Evolutionary conservation across 805 yeast species (phyloP), one percentile per base, ranked within the genome.

Genomic region (Saccharomycopsis malanga): DNA sequence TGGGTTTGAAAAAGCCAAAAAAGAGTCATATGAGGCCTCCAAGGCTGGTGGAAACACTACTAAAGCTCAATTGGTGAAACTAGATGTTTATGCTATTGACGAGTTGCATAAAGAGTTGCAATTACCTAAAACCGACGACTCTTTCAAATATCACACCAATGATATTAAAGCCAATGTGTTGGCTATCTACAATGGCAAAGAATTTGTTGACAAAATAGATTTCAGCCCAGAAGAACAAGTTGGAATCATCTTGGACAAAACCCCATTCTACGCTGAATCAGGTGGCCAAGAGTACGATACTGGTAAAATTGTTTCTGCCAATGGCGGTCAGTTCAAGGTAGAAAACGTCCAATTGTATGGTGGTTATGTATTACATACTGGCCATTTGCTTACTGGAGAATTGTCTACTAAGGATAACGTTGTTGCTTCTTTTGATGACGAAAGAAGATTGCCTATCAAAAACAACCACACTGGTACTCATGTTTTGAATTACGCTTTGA

Each of bases 401-500:
- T 68, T 41, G 18, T 53, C 69, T 20, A 68, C 93, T 52, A 68
- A 72, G 44, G 91, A 83, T 57, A 68, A 68, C 34, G 81, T 88
- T 37, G 84, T 86, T 66, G 94, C 95, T 20, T 81, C 89, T 41
- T 88, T 81, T 60, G 96, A 93, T 60, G 96, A 87, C 63, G 73
- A 83, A 59, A 85, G 98, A 66, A 86, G 99, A 71, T 82, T 87
- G 85, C 95, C 97, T 53, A 81, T 93, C 58, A 85, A 94, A 72
- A 88, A 89, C 71, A 93, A 93, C 75, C 99, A 93, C 68, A 91
- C 99, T 37, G 97, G 97, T 70, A 93, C 99, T 2, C 99, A 93
- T 62, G 79, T 93, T 40, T 77, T 93, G 58, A 93, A 93, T 69
- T 84, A 73, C 63, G 98, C 94, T 37, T 73, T 93, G 57, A 79